Base-by-base conservation (phyloP, 495 filamentous ascomycete species). In the Terfezia claveryi region DNA sequence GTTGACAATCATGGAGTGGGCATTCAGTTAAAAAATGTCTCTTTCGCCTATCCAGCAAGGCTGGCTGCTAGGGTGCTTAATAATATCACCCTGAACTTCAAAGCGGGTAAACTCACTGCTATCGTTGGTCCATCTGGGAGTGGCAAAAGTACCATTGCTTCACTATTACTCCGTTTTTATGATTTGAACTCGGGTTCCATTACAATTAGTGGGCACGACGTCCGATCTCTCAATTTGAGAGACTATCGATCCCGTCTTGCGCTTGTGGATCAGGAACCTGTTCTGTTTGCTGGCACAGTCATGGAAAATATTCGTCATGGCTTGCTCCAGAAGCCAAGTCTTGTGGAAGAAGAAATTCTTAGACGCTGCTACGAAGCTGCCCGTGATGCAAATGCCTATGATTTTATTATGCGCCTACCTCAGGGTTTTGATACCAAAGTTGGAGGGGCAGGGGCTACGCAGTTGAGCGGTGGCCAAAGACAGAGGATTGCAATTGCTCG, bases 261-360 rank as follows among this genome's bases (percentile, higher is more conserved):
- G 52, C 66, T 83, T 0, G 82, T 85, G 8, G 74, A 81, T 57
- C 80, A 87, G 62, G 79, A 83, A 37, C 76, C 81, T 0, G 71
- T 75, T 23, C 71, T 85, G 1, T 72, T 85, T 27, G 70, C 77
- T 38, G 72, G 78, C 2, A 81, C 82, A 0, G 71, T 86, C 10
- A 63, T 83, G 53, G 78, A 83, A 53, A 85, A 85, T 57, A 80
- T 86, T 50, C 74, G 73, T 27, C 72, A 79, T 41, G 82, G 80
- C 4, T 67, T 85, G 23, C 65, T 82, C 37, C 69, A 70, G 38
- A 69, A 71, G 27, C 67, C 73, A 0, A 64, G 65, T 8, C 58
- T 49, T 63, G 64, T 6, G 61, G 68, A 36, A 50, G 59, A 64
- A 8, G 58, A 65, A 49, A 63, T 62, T 41, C 49, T 55, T 12